Percentiles rank a stretch among this genome's conserved stretches.
These are phyloP conservation scores for Murraya koenigii DNA, from an alignment of 345 rosid species.

Conservation along the genomic window DNA sequence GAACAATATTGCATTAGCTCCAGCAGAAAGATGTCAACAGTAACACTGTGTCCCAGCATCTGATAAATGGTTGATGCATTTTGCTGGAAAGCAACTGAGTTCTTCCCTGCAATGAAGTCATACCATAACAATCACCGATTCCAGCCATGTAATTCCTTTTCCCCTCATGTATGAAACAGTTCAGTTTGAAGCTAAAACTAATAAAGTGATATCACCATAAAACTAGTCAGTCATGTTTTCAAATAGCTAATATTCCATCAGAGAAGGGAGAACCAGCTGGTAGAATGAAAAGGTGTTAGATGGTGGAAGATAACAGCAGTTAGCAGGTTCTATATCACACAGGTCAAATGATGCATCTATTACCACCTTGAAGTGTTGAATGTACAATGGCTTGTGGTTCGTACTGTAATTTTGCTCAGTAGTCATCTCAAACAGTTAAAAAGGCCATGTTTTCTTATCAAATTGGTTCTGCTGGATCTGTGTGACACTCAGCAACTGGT, in stretches of 20 bases:
- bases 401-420: neutral
- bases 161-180: neutral
- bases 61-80: neutral
- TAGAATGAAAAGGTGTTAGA: neutral
- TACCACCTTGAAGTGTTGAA: conserved; percentile 30
- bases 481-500: conserved; percentile 20
- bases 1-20: neutral
- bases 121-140: neutral
- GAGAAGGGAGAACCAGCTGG: conserved; percentile 7
- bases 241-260: neutral
- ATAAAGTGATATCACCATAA: conserved; percentile 5
- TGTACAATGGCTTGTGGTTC: conserved; percentile 30
- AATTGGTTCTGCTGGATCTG: conserved; percentile 18
- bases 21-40: neutral
- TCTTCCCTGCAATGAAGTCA: conserved; percentile 4
- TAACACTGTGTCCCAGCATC: neutral
- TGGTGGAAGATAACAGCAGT: conserved; percentile 25
- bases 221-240: conserved; percentile 5
- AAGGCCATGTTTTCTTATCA: conserved; percentile 18
- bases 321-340: conserved; percentile 25
- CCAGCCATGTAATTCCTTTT: conserved; percentile 3
- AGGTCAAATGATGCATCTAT: conserved; percentile 30
- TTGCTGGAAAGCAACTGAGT: neutral
- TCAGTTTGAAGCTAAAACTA: conserved; percentile 6
- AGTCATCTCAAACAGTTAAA: conserved; percentile 16